A percentile compares a stretch with the other conserved stretches of the same genome.
Conservation (phyloP, 148 eudicot genomes). For the Diospyros lotus region DNA sequence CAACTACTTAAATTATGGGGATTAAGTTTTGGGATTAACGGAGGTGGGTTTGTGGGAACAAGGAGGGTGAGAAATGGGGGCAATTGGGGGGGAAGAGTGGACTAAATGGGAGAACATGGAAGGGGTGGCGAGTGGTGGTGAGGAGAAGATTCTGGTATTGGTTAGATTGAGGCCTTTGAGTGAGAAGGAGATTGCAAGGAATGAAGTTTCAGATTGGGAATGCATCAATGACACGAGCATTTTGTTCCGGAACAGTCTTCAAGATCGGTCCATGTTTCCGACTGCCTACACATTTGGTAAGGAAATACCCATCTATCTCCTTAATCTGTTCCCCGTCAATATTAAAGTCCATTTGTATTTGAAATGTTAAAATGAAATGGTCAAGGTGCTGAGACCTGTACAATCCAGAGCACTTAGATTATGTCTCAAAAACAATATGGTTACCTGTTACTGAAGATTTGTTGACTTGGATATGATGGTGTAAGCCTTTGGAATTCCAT, state of each 20-base stretch:
- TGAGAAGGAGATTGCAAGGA: constrained; percentile 69
- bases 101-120: constrained; percentile 53
- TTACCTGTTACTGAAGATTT: background rate
- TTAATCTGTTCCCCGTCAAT: background rate
- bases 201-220: constrained; percentile 94
- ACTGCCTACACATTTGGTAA: constrained; percentile 85
- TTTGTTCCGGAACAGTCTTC: constrained; percentile 87
- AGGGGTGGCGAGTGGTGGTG: constrained; percentile 40
- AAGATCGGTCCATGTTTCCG: constrained; percentile 92
- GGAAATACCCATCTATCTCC: constrained; percentile 6
- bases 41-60: constrained; percentile 15
- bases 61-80: constrained; percentile 46
- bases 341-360: background rate
- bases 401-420: background rate
- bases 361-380: background rate
- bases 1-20: constrained; percentile 14
- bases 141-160: constrained; percentile 89
- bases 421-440: background rate
- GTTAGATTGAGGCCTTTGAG: constrained; percentile 87
- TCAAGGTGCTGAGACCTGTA: background rate
- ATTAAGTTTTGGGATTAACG: constrained; percentile 12
- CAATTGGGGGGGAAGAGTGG: constrained; percentile 61
- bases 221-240: constrained; percentile 78
- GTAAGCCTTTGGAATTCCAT: too few species aligned
- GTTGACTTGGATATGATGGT: background rate